These are phyloP conservation scores for Canariomyces notabilis DNA, from an alignment of 2,329 filamentous ascomycete genomes.

Conservation along the genomic window DNA sequence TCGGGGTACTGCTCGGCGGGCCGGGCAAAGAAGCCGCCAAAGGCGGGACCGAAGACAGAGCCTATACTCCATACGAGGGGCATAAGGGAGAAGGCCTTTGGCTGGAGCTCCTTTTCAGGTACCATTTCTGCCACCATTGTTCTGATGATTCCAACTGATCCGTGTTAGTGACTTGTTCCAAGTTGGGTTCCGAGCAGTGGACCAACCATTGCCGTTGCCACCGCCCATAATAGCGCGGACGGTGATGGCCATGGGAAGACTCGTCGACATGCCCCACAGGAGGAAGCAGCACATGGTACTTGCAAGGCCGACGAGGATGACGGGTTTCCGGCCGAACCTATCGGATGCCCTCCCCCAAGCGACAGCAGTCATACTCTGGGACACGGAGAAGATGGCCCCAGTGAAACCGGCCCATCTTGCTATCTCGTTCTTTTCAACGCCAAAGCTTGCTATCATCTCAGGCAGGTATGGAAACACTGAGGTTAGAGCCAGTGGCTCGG, in stretches of 20 bases:
- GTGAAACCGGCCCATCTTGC: slow-evolving; percentile 77
- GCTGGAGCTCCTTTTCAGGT: slow-evolving; percentile 78
- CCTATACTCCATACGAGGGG: slow-evolving; percentile 85
- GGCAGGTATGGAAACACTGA: slow-evolving; percentile 67
- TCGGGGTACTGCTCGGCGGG: slow-evolving; percentile 69
- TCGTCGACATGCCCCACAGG: slow-evolving; percentile 78
- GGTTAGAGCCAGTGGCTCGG: slow-evolving; percentile 68
- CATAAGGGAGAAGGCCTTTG: slow-evolving; percentile 88
- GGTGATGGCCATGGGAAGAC: slow-evolving; percentile 71
- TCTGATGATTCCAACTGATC: slow-evolving; percentile 77
- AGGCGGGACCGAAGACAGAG: slow-evolving; percentile 78
- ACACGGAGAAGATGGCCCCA: slow-evolving; percentile 65
- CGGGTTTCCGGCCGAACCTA: slow-evolving; percentile 72
- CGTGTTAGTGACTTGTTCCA: slow-evolving; percentile 17
- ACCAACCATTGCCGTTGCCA: slow-evolving; percentile 75
- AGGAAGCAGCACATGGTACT: slow-evolving; percentile 79
- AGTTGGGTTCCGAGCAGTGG: background rate
- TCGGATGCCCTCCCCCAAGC: slow-evolving; percentile 76
- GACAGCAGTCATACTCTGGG: slow-evolving; percentile 67
- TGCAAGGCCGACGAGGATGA: slow-evolving; percentile 67
- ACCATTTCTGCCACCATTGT: slow-evolving; percentile 94
- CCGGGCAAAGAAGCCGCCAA: slow-evolving; percentile 81
- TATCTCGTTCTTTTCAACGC: slow-evolving; percentile 64
- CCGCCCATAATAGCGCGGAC: slow-evolving; percentile 74
- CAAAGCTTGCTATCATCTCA: slow-evolving; percentile 79